A percentile compares a stretch with the other conserved stretches of the same genome.
Conservation (phyloP, 1,284 basidiomycete genomes). For the Xanthoconium separans region DNA sequence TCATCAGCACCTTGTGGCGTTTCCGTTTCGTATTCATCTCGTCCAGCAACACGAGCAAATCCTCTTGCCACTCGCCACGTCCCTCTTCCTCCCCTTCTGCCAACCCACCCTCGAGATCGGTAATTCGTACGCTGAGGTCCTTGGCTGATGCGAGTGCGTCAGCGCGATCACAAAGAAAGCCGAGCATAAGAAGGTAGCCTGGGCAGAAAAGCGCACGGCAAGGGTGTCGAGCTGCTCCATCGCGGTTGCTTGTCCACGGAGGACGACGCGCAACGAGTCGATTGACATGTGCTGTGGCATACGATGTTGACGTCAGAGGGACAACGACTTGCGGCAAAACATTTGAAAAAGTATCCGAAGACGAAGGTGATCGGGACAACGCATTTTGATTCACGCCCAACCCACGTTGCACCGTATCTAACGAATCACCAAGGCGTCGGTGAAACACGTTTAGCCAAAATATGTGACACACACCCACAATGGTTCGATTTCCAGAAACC, state of each 20-base stretch:
- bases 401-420: slow-evolving; percentile 56
- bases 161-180: background rate
- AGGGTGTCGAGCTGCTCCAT: slow-evolving; percentile 51
- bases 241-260: slow-evolving; percentile 72
- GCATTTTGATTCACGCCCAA: slow-evolving; percentile 60
- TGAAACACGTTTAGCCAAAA: background rate
- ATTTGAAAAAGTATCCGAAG: slow-evolving; percentile 42
- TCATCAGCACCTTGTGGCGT: slow-evolving; percentile 54
- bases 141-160: too few relatives aligned
- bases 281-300: slow-evolving; percentile 79
- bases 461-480: slow-evolving; percentile 53
- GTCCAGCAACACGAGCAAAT: slow-evolving; percentile 88
- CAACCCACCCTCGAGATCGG: slow-evolving; percentile 48
- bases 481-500: slow-evolving; percentile 98
- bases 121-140: too few relatives aligned
- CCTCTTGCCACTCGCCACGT: slow-evolving; percentile 93
- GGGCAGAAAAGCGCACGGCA: slow-evolving; percentile 36
- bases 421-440: background rate
- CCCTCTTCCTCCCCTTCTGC: slow-evolving; percentile 61
- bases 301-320: background rate
- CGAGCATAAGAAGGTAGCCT: slow-evolving; percentile 31
- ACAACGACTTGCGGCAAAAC: slow-evolving; percentile 9
- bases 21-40: slow-evolving; percentile 81
- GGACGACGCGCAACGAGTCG: slow-evolving; percentile 41
- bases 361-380: slow-evolving; percentile 44